Percentiles rank a stretch among this genome's conserved stretches.
Conservation (phyloP, 2,329 filamentous ascomycete genomes). For the Pseudogymnoascus sp. region DNA sequence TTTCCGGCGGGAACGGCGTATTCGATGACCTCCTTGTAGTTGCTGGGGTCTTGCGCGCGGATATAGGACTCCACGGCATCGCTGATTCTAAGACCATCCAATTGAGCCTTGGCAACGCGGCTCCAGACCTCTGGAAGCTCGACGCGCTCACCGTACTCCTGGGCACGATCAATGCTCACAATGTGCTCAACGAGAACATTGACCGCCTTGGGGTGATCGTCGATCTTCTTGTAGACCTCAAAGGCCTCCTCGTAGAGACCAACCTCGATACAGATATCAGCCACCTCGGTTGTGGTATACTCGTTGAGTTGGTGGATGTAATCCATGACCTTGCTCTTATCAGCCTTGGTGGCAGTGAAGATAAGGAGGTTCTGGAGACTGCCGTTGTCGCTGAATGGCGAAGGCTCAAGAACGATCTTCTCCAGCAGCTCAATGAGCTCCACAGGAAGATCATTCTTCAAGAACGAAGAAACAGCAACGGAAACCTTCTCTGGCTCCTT, state of each 20-base stretch:
- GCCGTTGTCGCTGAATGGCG: slow-evolving; percentile 93
- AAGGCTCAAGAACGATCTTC: slow-evolving; percentile 99
- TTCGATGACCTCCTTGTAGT: slow-evolving; percentile 94
- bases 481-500: slow-evolving; percentile 92
- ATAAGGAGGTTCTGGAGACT: slow-evolving; percentile 94
- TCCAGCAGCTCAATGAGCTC: slow-evolving; percentile 96
- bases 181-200: slow-evolving; percentile 93
- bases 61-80: slow-evolving; percentile 97
- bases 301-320: slow-evolving; percentile 89
- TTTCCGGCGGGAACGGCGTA: slow-evolving; percentile 92
- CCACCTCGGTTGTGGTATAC: slow-evolving; percentile 89
- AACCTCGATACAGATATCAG: slow-evolving; percentile 85
- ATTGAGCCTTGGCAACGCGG: slow-evolving; percentile 93
- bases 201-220: slow-evolving; percentile 77
- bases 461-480: slow-evolving; percentile 86
- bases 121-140: slow-evolving; percentile 96
- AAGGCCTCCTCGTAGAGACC: slow-evolving; percentile 95
- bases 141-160: slow-evolving; percentile 90
- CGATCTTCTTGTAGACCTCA: slow-evolving; percentile 97
- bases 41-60: slow-evolving; percentile 83
- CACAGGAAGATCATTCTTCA: slow-evolving; percentile 80
- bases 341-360: slow-evolving; percentile 92
- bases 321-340: slow-evolving; percentile 89
- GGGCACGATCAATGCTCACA: slow-evolving; percentile 94
- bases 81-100: slow-evolving; percentile 85